Evolutionary conservation across 257 asterid species (phyloP).

Genomic region (Jacaranda mimosifolia): DNA sequence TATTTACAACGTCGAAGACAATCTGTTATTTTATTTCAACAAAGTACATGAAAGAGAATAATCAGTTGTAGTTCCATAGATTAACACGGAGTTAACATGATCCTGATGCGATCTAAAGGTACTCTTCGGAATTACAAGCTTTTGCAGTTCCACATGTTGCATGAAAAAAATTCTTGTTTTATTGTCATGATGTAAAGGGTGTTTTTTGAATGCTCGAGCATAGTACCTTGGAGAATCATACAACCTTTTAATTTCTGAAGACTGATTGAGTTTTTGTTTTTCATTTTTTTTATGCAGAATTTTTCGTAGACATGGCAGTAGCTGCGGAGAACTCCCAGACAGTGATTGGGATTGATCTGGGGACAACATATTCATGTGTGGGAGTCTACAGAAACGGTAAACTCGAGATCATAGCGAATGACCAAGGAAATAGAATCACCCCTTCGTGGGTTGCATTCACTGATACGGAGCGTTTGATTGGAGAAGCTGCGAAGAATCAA

Average conservation of each 20-base stretch:
- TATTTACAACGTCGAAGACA: too few species aligned
- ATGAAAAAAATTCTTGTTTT: too few species aligned
- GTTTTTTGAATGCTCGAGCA: too few species aligned
- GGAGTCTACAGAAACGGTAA: constrained; percentile 57
- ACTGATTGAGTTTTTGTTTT: neutral
- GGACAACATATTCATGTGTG: constrained; percentile 59
- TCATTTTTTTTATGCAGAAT: neutral
- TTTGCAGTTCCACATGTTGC: too few species aligned
- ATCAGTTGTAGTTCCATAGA: too few species aligned
- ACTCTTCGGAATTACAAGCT: too few species aligned
- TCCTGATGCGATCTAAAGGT: too few species aligned
- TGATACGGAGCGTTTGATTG: constrained; percentile 56
- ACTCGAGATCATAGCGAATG: constrained; percentile 61
- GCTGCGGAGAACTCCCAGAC: constrained; percentile 45
- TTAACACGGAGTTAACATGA: too few species aligned
- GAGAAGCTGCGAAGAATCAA: constrained; percentile 64
- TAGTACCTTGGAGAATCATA: too few species aligned
- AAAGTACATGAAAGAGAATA: too few species aligned
- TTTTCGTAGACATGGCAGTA: constrained; percentile 45
- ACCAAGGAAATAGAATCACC: constrained; percentile 64
- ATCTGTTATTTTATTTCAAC: too few species aligned
- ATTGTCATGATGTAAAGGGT: too few species aligned
- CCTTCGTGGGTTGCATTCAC: constrained; percentile 73
- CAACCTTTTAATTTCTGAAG: neutral
- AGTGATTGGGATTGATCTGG: constrained; percentile 56